phyloP scores from a whole-genome alignment of 176 grass and related monocot species.

The Melocanna baccifera region DNA sequence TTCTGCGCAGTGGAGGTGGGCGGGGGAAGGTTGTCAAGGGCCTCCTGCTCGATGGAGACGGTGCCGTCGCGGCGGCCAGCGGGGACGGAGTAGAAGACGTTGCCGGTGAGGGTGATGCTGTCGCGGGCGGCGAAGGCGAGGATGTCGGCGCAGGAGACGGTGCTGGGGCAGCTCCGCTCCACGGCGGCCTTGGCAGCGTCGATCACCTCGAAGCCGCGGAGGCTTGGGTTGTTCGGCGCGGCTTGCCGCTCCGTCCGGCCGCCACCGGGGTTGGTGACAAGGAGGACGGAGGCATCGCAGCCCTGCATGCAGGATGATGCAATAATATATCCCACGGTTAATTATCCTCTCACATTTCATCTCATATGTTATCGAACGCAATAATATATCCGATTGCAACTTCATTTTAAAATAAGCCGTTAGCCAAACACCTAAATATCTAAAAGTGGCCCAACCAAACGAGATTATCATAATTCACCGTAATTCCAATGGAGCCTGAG shows the following conservation, averaged over 20 bases:
- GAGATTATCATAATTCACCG: too few species aligned
- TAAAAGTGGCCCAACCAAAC: too few species aligned
- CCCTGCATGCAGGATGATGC: slow-evolving; percentile 18
- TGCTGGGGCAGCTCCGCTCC: slow-evolving; percentile 36
- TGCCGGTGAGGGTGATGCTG: slow-evolving; percentile 60
- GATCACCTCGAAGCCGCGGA: slow-evolving; percentile 55
- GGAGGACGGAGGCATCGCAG: slow-evolving; percentile 47
- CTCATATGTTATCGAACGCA: too few species aligned
- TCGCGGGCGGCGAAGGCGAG: slow-evolving; percentile 77
- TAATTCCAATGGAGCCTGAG: too few species aligned
- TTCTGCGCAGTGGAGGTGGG: background rate
- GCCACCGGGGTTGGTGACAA: slow-evolving; percentile 32
- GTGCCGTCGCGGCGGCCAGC: slow-evolving; percentile 52
- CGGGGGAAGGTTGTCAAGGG: slow-evolving; percentile 1
- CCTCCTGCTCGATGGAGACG: background rate
- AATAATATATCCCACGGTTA: too few species aligned
- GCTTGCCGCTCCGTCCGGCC: slow-evolving; percentile 29
- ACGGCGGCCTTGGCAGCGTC: slow-evolving; percentile 53
- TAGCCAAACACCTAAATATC: too few species aligned
- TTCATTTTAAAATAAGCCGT: too few species aligned
- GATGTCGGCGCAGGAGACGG: slow-evolving; percentile 82
- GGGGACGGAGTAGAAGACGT: slow-evolving; percentile 49
- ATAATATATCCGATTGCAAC: too few species aligned
- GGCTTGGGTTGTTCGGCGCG: slow-evolving; percentile 43
- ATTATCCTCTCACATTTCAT: too few species aligned